phyloP scores from a whole-genome alignment of 345 rosid species.

The Conringia planisiliqua region DNA sequence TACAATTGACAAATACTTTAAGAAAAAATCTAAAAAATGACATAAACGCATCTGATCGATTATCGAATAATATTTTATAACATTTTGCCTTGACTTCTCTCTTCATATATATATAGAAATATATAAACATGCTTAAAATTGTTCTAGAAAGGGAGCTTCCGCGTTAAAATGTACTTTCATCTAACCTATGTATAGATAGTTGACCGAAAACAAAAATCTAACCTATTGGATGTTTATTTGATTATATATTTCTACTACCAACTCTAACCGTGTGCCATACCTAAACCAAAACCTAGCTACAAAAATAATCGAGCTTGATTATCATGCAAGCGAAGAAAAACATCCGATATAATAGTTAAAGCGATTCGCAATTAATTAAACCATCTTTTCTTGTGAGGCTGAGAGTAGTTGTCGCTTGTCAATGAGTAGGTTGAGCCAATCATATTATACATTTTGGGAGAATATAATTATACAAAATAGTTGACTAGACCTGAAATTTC shows the following conservation, averaged over 20 bases:
- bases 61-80: not conserved
- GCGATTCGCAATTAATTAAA: not conserved
- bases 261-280: slow-evolving; percentile 21
- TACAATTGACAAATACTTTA: not conserved
- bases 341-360: too few species aligned
- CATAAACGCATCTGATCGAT: not conserved
- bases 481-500: not conserved
- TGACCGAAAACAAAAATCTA: not conserved
- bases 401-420: slow-evolving; percentile 13
- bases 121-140: not conserved
- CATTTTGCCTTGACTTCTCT: not conserved
- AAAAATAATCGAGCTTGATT: not conserved
- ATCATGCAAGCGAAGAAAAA: not conserved
- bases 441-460: not conserved
- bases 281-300: not conserved
- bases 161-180: slow-evolving; percentile 12
- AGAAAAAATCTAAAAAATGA: not conserved
- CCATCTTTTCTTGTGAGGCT: slow-evolving; percentile 1
- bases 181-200: not conserved
- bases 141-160: not conserved
- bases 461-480: not conserved
- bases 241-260: not conserved
- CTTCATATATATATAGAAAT: not conserved
- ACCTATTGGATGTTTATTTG: not conserved
- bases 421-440: slow-evolving; percentile 10